phyloP scores from a whole-genome alignment of 805 yeast species.

The Candida nitratophila region DNA sequence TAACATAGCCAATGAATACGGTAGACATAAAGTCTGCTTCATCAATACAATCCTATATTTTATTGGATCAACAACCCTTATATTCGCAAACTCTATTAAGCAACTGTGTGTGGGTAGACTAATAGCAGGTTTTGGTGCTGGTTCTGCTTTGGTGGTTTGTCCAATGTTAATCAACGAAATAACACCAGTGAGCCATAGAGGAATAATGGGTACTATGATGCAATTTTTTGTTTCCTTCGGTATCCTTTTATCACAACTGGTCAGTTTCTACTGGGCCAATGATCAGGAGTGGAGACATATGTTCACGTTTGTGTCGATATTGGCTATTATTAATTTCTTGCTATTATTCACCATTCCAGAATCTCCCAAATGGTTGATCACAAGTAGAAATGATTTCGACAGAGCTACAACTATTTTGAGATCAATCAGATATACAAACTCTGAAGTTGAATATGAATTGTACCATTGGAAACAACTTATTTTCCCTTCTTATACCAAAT shows the following conservation, averaged over 20 bases:
- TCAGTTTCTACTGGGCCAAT: constrained; percentile 28
- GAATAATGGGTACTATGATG: constrained; percentile 32
- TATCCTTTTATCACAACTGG: constrained; percentile 27
- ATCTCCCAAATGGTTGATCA: constrained; percentile 36
- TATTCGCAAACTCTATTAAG: constrained; percentile 15
- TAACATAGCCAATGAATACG: constrained; percentile 48
- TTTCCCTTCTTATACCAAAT: background rate
- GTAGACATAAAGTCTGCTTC: constrained; percentile 40
- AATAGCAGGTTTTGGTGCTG: constrained; percentile 32
- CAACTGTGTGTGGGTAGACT: constrained; percentile 27
- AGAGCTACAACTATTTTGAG: constrained; percentile 25
- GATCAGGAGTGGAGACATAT: constrained; percentile 31
- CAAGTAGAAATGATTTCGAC: constrained; percentile 22
- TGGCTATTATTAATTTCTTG: constrained; percentile 25
- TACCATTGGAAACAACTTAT: constrained; percentile 5
- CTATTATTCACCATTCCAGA: constrained; percentile 30
- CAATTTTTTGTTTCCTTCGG: constrained; percentile 34
- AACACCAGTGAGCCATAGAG: constrained; percentile 33
- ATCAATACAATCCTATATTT: constrained; percentile 18
- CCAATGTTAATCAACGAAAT: constrained; percentile 34
- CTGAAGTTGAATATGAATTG: constrained; percentile 4
- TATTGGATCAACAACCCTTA: constrained; percentile 25
- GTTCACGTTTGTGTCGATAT: constrained; percentile 20
- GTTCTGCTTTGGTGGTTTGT: constrained; percentile 31
- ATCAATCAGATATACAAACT: constrained; percentile 1